phyloP scores from a whole-genome alignment of 1,139 yeast genomes.

The Zygoascus sp. region DNA sequence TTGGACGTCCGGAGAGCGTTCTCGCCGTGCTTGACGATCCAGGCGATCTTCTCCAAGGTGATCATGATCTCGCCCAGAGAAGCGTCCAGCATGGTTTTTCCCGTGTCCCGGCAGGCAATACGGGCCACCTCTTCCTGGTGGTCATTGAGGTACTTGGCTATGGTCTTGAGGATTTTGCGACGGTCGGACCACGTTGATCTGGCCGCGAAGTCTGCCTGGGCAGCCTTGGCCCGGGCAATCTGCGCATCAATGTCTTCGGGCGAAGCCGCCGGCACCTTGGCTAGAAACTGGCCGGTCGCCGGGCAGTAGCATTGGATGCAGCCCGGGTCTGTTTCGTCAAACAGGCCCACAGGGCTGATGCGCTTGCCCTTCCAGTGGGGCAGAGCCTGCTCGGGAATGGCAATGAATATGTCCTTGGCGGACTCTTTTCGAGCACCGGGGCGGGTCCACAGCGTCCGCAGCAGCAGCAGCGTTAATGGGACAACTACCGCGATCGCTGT shows the following conservation, averaged over 20 bases:
- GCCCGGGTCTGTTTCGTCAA: constrained; percentile 53
- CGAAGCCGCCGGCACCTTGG: constrained; percentile 59
- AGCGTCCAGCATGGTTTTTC: constrained; percentile 93
- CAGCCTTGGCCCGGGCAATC: constrained; percentile 53
- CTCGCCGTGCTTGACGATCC: constrained; percentile 86
- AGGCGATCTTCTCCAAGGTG: constrained; percentile 82
- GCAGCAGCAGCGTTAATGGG: constrained; percentile 16
- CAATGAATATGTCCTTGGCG: constrained; percentile 5
- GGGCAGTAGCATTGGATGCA: constrained; percentile 86
- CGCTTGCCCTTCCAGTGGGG: constrained; percentile 93
- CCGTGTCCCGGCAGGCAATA: constrained; percentile 93
- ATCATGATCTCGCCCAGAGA: constrained; percentile 91
- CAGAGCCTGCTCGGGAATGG: constrained; percentile 72
- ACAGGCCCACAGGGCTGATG: constrained; percentile 54
- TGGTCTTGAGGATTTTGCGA: constrained; percentile 63
- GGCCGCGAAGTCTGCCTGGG: constrained; percentile 30
- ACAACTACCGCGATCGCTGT: constrained; percentile 10
- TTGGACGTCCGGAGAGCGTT: constrained; percentile 61
- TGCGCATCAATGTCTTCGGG: constrained; percentile 64
- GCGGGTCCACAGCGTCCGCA: constrained; percentile 1
- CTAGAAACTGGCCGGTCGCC: constrained; percentile 88
- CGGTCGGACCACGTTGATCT: constrained; percentile 54
- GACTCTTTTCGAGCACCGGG: background rate
- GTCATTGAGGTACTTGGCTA: constrained; percentile 64
- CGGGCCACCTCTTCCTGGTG: constrained; percentile 86